Base-by-base conservation (phyloP, 2,329 filamentous ascomycete species). In the Fonsecaea pedrosoi region DNA sequence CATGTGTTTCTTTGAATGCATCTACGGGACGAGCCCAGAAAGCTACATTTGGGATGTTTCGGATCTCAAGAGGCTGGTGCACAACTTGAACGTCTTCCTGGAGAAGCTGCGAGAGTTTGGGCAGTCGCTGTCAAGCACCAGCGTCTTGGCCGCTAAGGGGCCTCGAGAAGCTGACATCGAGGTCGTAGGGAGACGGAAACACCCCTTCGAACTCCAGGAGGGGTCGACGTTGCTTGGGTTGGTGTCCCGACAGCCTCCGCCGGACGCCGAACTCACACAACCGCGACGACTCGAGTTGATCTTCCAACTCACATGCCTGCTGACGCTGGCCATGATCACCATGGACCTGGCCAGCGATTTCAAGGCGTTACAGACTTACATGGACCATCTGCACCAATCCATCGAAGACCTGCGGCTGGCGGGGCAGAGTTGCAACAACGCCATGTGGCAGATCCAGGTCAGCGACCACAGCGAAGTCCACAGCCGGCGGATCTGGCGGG, bases 1-100 rank as follows among this genome's bases (percentile, higher is more conserved):
- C 55, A 68, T 68, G 63, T 68, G 66, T 45, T 70, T 70, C 45
- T 70, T 70, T 42, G 68, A 70, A 53, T 70, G 68, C 68, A 70
- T 70, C 48, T 70, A 70, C 56, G 68, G 68, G 30, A 70, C 68
- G 2, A 64, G 65, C 35, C 66, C 66, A 9, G 60, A 69, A 55
- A 70, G 68, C 57, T 70, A 70, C 35, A 66, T 70, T 54, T 70
- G 68, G 68, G 68, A 69, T 58, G 50, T 57, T 10, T 63, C 65
- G 8, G 68, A 69, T 54, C 38, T 70, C 12, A 58, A 64, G 38
- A 54, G 62, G 34, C 54, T 70, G 42, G 34, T 66, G 5, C 53
- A 38, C 15, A 64, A 60, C 1, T 35, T 70, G 32, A 70, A 70
- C 30, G 32, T 21, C 30, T 70, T 69, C 35, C 48, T 70, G 38